Base-by-base conservation (phyloP, 2,329 filamentous ascomycete species). In the Exophiala sp. region DNA sequence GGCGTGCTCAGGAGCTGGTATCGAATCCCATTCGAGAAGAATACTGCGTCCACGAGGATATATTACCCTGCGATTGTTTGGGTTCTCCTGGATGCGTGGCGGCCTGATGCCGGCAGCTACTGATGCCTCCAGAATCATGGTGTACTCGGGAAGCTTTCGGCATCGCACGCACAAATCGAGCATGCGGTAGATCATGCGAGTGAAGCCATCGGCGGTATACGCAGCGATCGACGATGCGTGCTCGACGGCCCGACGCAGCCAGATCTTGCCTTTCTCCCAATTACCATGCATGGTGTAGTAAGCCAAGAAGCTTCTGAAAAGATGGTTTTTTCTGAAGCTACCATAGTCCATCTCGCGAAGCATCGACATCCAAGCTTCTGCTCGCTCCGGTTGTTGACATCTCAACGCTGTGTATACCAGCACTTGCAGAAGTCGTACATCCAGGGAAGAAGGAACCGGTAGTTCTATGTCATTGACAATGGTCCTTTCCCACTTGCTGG, bases 81-180 rank as follows among this genome's bases (percentile, higher is more conserved):
- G 47, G n/a, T 52, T 42, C 11, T 35, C 24, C 11, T 47, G 24
- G 11, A 55, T 34, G 1, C n/a, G 10, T 3, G 57, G 57, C n/a
- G 55, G 52, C 9, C 38, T 33, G 40, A 63, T 57, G 14, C 51
- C 52, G 11, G 55, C 40, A 20, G 54, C 45, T 18, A 62, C 52
- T 16, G 55, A 55, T 2, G 61, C 59, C 24, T 57, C 49, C 32
- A 63, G 44, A 21, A 63, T 60, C 2, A 40, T 41, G 7, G 54
- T 57, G 38, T 63, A 63, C 35, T 58, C 57, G 9, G 56, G 47
- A 18, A 53, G 38, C 41, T 54, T 57, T 35, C 56, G 40, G 43
- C 61, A 63, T 20, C 51, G 50, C 40, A 62, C 59, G 50, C 61
- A 62, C 24, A 60, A 46, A 42, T 63, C 57, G 5, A 63, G 49